phyloP scores from a whole-genome alignment of 2,329 filamentous ascomycete genomes.

The Pseudogymnoascus sp. region DNA sequence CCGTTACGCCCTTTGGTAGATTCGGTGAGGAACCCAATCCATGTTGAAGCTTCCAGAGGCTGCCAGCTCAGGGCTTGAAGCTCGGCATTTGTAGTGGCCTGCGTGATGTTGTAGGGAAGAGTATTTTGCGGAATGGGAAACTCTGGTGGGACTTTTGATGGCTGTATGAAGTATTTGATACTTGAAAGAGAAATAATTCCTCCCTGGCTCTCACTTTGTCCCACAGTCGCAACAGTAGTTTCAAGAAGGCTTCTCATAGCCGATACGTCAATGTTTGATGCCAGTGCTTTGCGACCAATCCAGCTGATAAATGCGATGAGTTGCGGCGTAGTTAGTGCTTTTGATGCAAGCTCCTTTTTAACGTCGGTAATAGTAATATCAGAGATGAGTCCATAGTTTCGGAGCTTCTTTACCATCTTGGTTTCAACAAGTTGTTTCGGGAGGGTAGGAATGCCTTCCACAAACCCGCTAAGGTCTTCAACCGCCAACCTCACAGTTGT shows the following conservation, averaged over 20 bases:
- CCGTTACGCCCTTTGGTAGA: conserved; percentile 47
- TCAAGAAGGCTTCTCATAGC: conserved; percentile 65
- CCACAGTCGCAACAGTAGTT: conserved; percentile 66
- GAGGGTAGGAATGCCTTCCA: conserved; percentile 80
- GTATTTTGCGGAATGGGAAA: conserved; percentile 74
- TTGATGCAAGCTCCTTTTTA: conserved; percentile 69
- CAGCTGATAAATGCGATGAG: conserved; percentile 77
- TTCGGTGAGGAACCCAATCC: conserved; percentile 74
- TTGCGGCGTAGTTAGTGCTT: conserved; percentile 70
- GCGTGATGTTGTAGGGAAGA: conserved; percentile 77
- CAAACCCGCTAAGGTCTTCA: conserved; percentile 59
- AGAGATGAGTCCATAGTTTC: conserved; percentile 77
- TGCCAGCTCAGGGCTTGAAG: conserved; percentile 79
- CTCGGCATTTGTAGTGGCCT: conserved; percentile 54
- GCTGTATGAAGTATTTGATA: conserved; percentile 66
- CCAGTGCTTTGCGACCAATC: conserved; percentile 63
- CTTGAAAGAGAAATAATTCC: conserved; percentile 69
- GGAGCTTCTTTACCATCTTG: conserved; percentile 71
- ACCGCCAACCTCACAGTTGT: conserved; percentile 70
- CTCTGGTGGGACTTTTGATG: conserved; percentile 70
- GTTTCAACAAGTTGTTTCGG: conserved; percentile 65
- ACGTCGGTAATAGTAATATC: conserved; percentile 84
- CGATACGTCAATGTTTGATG: conserved; percentile 61
- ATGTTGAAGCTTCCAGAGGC: conserved; percentile 73
- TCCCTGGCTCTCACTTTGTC: conserved; percentile 49